Evolutionary conservation across 495 filamentous ascomycete species (phyloP).

Genomic region (Xylaria bambusicola): DNA sequence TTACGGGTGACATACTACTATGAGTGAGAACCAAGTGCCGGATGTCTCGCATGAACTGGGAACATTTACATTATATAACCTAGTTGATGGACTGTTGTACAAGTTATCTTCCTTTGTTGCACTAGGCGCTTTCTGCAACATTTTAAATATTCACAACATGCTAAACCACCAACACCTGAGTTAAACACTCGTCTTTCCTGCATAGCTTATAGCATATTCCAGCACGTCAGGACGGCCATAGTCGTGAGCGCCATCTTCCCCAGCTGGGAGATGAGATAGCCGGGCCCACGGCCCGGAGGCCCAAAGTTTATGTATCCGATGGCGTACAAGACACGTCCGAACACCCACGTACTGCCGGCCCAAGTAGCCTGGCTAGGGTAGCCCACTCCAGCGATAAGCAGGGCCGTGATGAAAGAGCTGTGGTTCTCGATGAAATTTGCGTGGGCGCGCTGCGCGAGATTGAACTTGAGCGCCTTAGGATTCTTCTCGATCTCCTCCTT

Average conservation of each 20-base stretch:
- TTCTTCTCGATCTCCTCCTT: conserved; percentile 60
- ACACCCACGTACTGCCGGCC: conserved; percentile 59
- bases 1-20: no score
- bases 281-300: conserved; percentile 35
- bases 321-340: conserved; percentile 56
- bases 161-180: no score
- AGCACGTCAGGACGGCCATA: conserved; percentile 36
- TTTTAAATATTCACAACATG: no score
- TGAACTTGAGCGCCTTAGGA: conserved; percentile 46
- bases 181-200: no score
- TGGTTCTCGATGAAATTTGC: conserved; percentile 70
- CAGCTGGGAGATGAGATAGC: conserved; percentile 21
- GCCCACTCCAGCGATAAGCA: conserved; percentile 57
- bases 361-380: conserved; percentile 57
- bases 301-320: conserved; percentile 58
- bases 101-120: no score
- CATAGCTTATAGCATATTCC: conserved; percentile 29
- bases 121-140: no score
- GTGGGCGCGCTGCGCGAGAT: conserved; percentile 72
- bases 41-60: no score
- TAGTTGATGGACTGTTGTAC: no score
- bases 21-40: no score
- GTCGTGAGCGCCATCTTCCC: conserved; percentile 32
- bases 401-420: conserved; percentile 56
- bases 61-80: no score